These are phyloP conservation scores for Lomentospora prolificans DNA, from an alignment of 2,329 filamentous ascomycete genomes.

Conservation along the genomic window DNA sequence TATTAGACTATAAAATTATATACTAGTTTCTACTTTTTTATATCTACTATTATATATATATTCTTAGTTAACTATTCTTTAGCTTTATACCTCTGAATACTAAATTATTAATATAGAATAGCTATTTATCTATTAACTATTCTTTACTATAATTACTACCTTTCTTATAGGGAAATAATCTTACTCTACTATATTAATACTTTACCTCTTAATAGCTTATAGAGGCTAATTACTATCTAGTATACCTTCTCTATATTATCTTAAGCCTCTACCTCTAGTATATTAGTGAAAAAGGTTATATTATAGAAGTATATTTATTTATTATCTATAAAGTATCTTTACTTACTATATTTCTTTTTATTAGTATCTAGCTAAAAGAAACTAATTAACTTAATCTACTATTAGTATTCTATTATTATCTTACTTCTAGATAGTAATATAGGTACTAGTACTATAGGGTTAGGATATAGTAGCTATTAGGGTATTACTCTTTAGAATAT, in stretches of 20 bases:
- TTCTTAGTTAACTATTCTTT: not conserved
- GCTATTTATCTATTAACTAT: not conserved
- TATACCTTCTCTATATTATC: too few species aligned
- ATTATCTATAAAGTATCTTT: not conserved
- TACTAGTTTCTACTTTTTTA: not conserved
- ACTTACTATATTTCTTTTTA: not conserved
- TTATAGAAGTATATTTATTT: not conserved
- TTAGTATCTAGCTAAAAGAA: too few species aligned
- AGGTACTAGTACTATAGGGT: too few species aligned
- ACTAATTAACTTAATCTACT: too few species aligned
- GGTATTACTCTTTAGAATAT: too few species aligned
- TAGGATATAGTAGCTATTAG: too few species aligned
- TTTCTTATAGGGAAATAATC: not conserved
- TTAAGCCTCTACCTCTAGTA: too few species aligned
- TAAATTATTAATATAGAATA: not conserved
- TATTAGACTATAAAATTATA: not conserved
- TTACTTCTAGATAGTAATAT: slow-evolving; percentile 1
- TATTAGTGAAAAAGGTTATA: not conserved
- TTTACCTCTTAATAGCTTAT: not conserved
- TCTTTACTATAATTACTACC: not conserved
- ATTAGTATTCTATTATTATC: too few species aligned
- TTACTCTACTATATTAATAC: not conserved
- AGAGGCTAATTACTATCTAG: not conserved
- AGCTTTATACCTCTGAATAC: not conserved
- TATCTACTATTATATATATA: not conserved